phyloP scores from a whole-genome alignment of 2,329 filamentous ascomycete genomes.

The Elsinoe fawcettii region DNA sequence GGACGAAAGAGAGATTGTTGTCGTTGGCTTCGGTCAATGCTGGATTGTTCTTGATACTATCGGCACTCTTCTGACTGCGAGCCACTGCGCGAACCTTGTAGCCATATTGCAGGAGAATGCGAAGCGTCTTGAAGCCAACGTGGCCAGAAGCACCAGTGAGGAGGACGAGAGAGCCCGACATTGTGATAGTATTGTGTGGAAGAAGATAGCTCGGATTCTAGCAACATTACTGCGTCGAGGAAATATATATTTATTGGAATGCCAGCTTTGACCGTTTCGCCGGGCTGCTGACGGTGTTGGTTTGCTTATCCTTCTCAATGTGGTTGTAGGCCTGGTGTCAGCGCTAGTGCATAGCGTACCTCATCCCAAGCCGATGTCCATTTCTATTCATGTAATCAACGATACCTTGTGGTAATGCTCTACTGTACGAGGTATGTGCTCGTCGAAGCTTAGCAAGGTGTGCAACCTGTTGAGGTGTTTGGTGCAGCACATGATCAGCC shows the following conservation, averaged over 20 bases:
- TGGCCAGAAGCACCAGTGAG: constrained; percentile 36
- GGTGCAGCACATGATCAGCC: background rate
- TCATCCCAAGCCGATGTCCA: background rate
- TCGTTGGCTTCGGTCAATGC: constrained; percentile 22
- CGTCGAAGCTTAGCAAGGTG: no score
- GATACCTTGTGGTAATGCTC: background rate
- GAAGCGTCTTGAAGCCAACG: constrained; percentile 31
- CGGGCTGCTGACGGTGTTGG: background rate
- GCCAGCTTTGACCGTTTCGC: background rate
- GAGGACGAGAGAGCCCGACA: constrained; percentile 21
- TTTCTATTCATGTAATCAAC: background rate
- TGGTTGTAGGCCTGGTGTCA: background rate
- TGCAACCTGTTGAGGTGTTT: background rate
- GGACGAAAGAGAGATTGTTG: constrained; percentile 26
- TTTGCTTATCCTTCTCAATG: background rate
- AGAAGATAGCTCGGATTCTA: no score
- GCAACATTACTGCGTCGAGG: background rate
- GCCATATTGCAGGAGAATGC: constrained; percentile 28
- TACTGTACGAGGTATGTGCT: no score
- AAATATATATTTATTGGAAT: background rate
- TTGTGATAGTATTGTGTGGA: background rate
- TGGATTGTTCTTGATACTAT: constrained; percentile 24
- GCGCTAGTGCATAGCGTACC: background rate
- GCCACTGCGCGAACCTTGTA: constrained; percentile 34
- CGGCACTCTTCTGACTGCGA: constrained; percentile 29